phyloP scores from a whole-genome alignment of 768 basidiomycete genomes.

The Tephrocybe sp. region DNA sequence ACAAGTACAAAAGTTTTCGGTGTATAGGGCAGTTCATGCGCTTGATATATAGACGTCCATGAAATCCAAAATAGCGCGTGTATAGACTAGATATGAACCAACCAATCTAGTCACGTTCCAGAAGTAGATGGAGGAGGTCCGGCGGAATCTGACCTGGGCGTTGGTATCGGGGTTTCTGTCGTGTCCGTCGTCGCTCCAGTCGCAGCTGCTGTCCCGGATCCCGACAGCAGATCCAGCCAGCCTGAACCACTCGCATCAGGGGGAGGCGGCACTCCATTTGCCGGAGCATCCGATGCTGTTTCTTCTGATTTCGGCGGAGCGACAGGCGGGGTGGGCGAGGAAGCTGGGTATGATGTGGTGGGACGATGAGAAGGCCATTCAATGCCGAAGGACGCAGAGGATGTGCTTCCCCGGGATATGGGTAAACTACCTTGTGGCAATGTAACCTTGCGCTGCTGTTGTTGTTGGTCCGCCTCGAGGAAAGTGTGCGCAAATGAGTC shows the following conservation, averaged over 20 bases:
- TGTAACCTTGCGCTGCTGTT: constrained; percentile 12
- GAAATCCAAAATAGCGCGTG: background rate
- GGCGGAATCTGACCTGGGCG: constrained; percentile 1
- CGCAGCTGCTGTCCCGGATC: background rate
- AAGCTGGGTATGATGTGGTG: background rate
- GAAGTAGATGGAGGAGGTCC: background rate
- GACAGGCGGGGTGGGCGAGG: background rate
- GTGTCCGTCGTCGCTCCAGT: background rate
- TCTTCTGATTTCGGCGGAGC: background rate
- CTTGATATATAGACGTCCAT: background rate
- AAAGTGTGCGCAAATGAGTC: constrained; percentile 26
- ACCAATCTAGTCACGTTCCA: background rate
- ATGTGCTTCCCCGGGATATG: constrained; percentile 4
- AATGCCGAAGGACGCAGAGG: constrained; percentile 15
- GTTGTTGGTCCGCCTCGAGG: constrained; percentile 26
- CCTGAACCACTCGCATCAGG: constrained; percentile 1
- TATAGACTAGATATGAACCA: background rate
- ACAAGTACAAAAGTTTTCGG: too few species aligned
- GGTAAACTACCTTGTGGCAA: background rate
- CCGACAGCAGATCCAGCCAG: constrained; percentile 15
- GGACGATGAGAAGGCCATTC: constrained; percentile 15
- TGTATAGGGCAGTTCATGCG: background rate
- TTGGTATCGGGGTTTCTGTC: constrained; percentile 1
- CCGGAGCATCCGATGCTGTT: background rate
- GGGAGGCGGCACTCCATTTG: background rate